Percentiles rank a stretch among this genome's conserved stretches.
Conservation (phyloP, 345 rosid species). For the Sisymbrium altissimum region DNA sequence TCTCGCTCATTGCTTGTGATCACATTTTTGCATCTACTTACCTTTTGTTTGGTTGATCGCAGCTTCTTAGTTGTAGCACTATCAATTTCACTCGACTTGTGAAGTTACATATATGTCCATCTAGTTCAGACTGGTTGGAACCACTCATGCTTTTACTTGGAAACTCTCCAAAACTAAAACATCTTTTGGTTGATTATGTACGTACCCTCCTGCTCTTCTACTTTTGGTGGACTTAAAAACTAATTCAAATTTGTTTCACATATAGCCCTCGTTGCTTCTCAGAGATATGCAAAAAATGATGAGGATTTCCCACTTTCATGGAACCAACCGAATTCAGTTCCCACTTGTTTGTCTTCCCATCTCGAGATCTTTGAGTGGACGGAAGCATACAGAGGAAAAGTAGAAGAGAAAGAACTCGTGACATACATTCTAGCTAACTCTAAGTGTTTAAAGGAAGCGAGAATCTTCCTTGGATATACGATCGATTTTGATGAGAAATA, state of each 20-base stretch:
- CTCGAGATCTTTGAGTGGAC: background rate
- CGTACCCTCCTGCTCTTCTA: background rate
- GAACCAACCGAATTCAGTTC: background rate
- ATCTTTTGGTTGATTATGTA: background rate
- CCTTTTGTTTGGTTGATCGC: background rate
- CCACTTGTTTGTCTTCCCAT: background rate
- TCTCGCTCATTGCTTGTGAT: too few relatives aligned
- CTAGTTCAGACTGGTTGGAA: background rate
- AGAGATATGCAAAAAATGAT: too few relatives aligned
- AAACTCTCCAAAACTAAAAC: background rate
- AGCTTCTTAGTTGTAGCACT: background rate
- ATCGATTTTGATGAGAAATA: background rate
- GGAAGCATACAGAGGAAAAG: background rate
- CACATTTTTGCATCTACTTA: background rate
- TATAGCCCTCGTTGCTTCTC: background rate
- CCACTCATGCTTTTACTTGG: background rate
- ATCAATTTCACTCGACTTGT: background rate
- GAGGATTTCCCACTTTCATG: too few relatives aligned
- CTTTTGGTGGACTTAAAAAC: background rate
- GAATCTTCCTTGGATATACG: background rate
- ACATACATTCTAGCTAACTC: conserved; percentile 6
- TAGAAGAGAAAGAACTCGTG: background rate
- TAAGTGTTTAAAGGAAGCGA: background rate
- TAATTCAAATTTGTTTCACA: background rate
- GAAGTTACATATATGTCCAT: background rate